Conservation (phyloP, 495 filamentous ascomycete genomes). For the Pseudomonodictys pantanalensis region DNA sequence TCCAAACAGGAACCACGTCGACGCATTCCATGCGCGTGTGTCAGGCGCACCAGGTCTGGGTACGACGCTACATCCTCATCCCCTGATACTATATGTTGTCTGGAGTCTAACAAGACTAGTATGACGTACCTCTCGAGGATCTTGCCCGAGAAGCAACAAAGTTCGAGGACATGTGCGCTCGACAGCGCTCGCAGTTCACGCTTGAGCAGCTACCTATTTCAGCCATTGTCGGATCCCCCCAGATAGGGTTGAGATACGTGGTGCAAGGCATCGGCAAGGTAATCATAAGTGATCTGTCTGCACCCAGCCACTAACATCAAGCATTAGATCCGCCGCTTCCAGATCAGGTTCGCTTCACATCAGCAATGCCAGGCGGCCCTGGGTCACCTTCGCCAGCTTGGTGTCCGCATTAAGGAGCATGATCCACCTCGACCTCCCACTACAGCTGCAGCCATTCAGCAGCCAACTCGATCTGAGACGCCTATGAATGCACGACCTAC, state of each 20-base stretch:
- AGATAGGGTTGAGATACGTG: too few species aligned
- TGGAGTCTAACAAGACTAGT: too few species aligned
- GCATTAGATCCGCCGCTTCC: slow-evolving; percentile 46
- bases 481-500: too few species aligned
- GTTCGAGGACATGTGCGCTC: too few species aligned
- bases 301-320: slow-evolving; percentile 1
- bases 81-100: background rate
- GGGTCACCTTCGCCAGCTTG: slow-evolving; percentile 36
- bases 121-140: too few species aligned
- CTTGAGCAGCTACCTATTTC: too few species aligned
- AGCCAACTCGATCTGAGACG: background rate
- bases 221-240: too few species aligned
- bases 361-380: slow-evolving; percentile 39
- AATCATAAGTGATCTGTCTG: background rate
- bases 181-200: too few species aligned
- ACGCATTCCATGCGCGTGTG: slow-evolving; percentile 14
- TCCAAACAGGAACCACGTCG: slow-evolving; percentile 27
- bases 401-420: slow-evolving; percentile 39
- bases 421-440: background rate
- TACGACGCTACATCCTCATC: slow-evolving; percentile 23
- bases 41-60: slow-evolving; percentile 45
- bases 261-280: slow-evolving; percentile 23
- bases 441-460: background rate
- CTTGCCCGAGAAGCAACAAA: too few species aligned
- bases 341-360: slow-evolving; percentile 44